Base-by-base conservation (phyloP, 345 rosid species). In the Hypericum perforatum region DNA sequence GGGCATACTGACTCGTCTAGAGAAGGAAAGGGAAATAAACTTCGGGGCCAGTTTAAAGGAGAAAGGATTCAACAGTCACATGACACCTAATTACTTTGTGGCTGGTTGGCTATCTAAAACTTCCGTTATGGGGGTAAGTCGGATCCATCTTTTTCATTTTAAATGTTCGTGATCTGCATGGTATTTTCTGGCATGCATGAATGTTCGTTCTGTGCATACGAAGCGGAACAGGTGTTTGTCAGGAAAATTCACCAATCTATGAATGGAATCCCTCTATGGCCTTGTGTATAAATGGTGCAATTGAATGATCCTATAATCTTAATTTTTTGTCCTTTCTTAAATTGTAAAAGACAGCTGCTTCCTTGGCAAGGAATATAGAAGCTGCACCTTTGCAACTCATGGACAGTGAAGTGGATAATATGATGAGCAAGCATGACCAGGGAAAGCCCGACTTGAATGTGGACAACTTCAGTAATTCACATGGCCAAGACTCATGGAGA, bases 321-420 rank as follows among this genome's bases (percentile, higher is more conserved):
- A 67, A 52, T 54, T 71, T 10, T 59, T 39, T 52, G 70, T 57
- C n/a, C n/a, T 45, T 36, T 70, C 57, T 70, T 83, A 41, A 55
- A 51, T 52, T 59, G 70, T 67, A 63, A 84, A 85, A 87, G 96
- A 71, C 82, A 76, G 84, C 71, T 64, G 74, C 78, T 67, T 84
- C 59, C 56, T 47, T 43, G 47, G 73, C 51, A 60, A 69, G 71
- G 66, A 43, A 65, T 46, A 41, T 16, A 9, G 29, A 43, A 53
- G 38, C 62, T 48, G 56, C 59, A 38, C 61, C 78, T 13, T 56
- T 68, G 48, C 53, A 37, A 49, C 44, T 63, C 44, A 62, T 45
- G 43, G 52, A n/a, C n/a, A n/a, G n/a, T n/a, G n/a, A n/a, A n/a
- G n/a, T n/a, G n/a, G n/a, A n/a, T n/a, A n/a, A n/a, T 59, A 63